A percentile compares a stretch with the other conserved stretches of the same genome.
Evolutionary conservation across 106 monocot species (phyloP).

Genomic region (Chionographis japonica): DNA sequence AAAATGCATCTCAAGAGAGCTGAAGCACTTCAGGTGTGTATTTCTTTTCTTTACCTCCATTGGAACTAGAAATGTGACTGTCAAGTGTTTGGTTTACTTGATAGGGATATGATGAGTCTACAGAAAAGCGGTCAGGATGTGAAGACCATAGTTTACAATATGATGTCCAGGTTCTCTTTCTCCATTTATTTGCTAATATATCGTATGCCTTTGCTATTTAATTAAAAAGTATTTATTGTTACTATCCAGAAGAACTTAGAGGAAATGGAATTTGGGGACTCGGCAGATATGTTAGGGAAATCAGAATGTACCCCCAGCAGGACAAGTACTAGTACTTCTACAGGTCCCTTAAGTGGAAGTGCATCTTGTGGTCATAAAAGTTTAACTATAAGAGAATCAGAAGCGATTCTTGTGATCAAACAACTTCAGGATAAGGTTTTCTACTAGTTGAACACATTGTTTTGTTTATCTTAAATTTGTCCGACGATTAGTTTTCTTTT

Average conservation of each 20-base stretch:
- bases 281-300: conserved; percentile 11
- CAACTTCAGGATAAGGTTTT: conserved; percentile 73
- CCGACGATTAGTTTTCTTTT: neutral
- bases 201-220: neutral
- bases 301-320: conserved; percentile 8
- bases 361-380: conserved; percentile 17
- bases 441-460: neutral
- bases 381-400: conserved; percentile 57
- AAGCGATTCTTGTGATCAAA: conserved; percentile 57
- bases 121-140: conserved; percentile 1
- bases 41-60: neutral
- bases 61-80: neutral
- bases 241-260: conserved; percentile 19
- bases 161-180: conserved; percentile 20
- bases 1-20: conserved; percentile 40
- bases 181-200: neutral
- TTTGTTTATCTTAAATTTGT: neutral
- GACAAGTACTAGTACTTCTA: conserved; percentile 6
- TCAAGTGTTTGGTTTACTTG: conserved; percentile 8
- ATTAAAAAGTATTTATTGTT: neutral
- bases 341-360: conserved; percentile 11
- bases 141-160: conserved; percentile 7
- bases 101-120: conserved; percentile 15
- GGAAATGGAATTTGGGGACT: conserved; percentile 15
- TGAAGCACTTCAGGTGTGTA: conserved; percentile 22